Conservation (phyloP, 2,329 filamentous ascomycete genomes). For the Nothomitra cinnamomea region DNA sequence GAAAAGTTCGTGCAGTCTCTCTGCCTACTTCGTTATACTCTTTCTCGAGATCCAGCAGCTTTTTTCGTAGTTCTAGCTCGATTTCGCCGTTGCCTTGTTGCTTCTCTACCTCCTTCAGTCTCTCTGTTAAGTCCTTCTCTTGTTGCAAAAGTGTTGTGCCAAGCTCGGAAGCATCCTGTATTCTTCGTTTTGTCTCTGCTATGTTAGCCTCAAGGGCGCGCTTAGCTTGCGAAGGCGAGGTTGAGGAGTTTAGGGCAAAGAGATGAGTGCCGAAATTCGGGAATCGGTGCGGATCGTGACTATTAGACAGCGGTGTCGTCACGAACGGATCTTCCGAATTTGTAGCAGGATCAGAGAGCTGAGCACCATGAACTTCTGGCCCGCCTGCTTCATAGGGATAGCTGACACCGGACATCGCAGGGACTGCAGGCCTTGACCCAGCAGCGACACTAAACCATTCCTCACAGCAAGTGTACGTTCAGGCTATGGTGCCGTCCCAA, state of each 20-base stretch:
- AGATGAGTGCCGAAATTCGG: constrained; percentile 68
- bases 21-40: constrained; percentile 90
- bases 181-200: constrained; percentile 75
- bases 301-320: constrained; percentile 18
- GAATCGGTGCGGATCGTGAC: constrained; percentile 44
- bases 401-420: too few species aligned
- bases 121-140: constrained; percentile 64
- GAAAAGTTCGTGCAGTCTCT: constrained; percentile 74
- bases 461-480: too few species aligned
- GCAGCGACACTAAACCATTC: too few species aligned
- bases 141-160: constrained; percentile 79
- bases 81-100: constrained; percentile 62
- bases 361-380: not conserved
- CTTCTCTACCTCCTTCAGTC: constrained; percentile 69
- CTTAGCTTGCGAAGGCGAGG: constrained; percentile 75
- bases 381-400: too few species aligned
- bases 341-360: not conserved
- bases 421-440: too few species aligned
- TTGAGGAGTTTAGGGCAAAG: constrained; percentile 56
- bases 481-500: too few species aligned
- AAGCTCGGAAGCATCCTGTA: constrained; percentile 79
- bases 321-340: constrained; percentile 26
- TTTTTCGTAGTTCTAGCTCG: constrained; percentile 63
- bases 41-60: constrained; percentile 72
- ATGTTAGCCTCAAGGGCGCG: constrained; percentile 81